A percentile compares a stretch with the other conserved stretches of the same genome.
Conservation (phyloP, 139 green algal species). For the Closterium sp. region DNA sequence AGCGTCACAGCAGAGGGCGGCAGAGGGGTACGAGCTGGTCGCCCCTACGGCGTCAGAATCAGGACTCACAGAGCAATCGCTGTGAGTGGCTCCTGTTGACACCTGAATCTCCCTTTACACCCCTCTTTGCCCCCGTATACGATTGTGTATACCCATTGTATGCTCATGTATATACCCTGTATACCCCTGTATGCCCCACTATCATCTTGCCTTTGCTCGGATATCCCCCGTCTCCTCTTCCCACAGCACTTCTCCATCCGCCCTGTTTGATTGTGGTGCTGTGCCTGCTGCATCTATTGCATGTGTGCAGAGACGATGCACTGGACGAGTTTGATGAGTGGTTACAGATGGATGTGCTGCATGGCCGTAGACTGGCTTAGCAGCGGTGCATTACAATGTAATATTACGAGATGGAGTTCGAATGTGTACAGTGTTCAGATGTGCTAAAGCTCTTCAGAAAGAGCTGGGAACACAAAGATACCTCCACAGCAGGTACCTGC, state of each 20-base stretch:
- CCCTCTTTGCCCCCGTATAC: too few species aligned
- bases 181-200: too few species aligned
- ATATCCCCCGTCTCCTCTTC: background rate
- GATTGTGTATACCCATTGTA: too few species aligned
- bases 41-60: background rate
- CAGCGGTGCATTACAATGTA: too few species aligned
- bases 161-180: too few species aligned
- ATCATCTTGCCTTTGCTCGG: too few species aligned
- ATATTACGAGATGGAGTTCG: too few species aligned
- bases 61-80: background rate
- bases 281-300: background rate
- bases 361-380: background rate
- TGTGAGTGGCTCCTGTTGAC: background rate
- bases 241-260: background rate
- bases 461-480: too few species aligned
- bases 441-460: too few species aligned
- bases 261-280: background rate
- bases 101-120: too few species aligned
- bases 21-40: background rate
- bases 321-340: background rate
- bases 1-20: background rate
- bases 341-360: background rate
- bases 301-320: background rate
- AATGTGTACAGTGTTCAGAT: too few species aligned
- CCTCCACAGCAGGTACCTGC: too few species aligned